A percentile compares a stretch with the other conserved stretches of the same genome.
Conservation (phyloP, 768 basidiomycete genomes). For the Trametes villosa region DNA sequence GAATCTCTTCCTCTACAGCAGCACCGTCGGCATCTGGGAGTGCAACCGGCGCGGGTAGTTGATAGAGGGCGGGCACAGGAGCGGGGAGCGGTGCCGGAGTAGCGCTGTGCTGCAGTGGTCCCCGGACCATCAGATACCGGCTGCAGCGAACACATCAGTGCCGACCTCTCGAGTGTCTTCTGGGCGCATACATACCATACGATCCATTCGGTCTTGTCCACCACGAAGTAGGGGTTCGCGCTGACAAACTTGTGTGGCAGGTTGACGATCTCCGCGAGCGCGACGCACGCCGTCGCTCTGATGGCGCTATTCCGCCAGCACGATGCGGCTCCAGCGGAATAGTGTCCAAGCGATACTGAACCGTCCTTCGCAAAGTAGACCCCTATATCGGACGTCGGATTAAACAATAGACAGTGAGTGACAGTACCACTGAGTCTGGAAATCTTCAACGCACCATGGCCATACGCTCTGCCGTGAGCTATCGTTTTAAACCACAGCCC, state of each 20-base stretch:
- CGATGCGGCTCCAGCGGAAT: constrained; percentile 39
- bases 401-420: too few species aligned
- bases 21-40: background rate
- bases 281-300: constrained; percentile 52
- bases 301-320: constrained; percentile 58
- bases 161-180: too few species aligned
- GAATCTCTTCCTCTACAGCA: constrained; percentile 27
- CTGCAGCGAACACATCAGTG: constrained; percentile 33
- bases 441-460: constrained; percentile 51
- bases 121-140: constrained; percentile 64
- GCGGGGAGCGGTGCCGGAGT: background rate
- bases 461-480: constrained; percentile 63
- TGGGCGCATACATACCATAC: constrained; percentile 63
- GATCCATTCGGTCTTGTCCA: constrained; percentile 70
- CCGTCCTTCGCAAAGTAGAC: constrained; percentile 73
- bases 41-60: background rate
- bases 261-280: constrained; percentile 71
- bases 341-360: constrained; percentile 47
- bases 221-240: constrained; percentile 56
- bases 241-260: constrained; percentile 58
- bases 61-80: background rate
- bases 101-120: constrained; percentile 24
- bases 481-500: constrained; percentile 66
- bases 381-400: too few species aligned
- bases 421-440: background rate